Conservation (phyloP, 2,329 filamentous ascomycete genomes). For the Colletotrichum sp. region DNA sequence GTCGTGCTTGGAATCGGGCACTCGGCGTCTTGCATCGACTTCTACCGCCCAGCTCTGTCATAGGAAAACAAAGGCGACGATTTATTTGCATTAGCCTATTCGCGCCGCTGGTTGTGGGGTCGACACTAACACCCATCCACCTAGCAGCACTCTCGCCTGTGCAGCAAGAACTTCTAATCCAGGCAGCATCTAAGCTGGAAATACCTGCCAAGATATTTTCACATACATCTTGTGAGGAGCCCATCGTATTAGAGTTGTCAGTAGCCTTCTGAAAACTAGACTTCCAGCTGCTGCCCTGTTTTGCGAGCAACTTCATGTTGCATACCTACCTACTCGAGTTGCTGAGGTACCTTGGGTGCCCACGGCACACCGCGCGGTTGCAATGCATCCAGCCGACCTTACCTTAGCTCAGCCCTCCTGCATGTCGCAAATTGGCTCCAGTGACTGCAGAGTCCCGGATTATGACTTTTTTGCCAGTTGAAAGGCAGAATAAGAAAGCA, state of each 20-base stretch:
- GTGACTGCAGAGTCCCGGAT: not conserved
- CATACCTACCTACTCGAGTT: not conserved
- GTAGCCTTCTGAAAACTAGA: not conserved
- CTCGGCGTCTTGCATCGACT: not conserved
- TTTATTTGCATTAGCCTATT: not conserved
- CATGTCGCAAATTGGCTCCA: not conserved
- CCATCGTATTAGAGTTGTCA: not conserved
- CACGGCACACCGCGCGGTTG: not conserved
- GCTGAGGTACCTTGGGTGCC: not conserved
- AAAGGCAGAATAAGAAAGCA: not conserved
- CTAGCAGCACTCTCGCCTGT: not conserved
- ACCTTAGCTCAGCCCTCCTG: slow-evolving; percentile 6
- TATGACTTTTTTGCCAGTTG: not conserved
- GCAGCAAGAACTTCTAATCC: not conserved
- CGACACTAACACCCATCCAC: not conserved
- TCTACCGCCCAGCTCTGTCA: not conserved
- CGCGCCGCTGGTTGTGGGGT: not conserved
- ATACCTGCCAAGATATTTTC: not conserved
- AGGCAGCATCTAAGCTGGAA: not conserved
- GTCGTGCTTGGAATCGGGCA: not conserved
- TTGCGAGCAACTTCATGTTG: not conserved
- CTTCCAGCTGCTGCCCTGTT: not conserved
- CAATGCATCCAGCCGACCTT: slow-evolving; percentile 6
- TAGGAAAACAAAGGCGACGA: not conserved
- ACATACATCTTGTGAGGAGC: not conserved